Conservation (phyloP, 2,329 filamentous ascomycete species). For the Reticulascus tulasneorum region DNA sequence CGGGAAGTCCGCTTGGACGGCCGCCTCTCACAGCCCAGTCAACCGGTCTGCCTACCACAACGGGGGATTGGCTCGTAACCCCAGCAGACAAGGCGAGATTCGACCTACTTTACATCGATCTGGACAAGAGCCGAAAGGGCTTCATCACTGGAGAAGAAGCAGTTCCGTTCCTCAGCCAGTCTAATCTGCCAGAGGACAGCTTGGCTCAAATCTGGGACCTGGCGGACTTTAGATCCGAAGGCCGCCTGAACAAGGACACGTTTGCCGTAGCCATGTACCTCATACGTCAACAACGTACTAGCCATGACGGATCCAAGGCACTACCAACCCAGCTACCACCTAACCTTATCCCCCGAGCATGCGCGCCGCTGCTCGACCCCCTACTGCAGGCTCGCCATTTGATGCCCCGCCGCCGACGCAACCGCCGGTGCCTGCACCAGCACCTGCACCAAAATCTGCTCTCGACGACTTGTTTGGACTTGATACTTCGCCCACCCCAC, state of each 20-base stretch:
- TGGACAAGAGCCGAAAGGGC: constrained; percentile 78
- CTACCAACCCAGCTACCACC: constrained; percentile 75
- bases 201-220: constrained; percentile 97
- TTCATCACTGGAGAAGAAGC: constrained; percentile 92
- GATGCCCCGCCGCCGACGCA: constrained; percentile 34
- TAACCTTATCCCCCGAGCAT: constrained; percentile 80
- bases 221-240: constrained; percentile 87
- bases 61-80: constrained; percentile 85
- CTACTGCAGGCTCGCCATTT: constrained; percentile 51
- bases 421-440: constrained; percentile 28
- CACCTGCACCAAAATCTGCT: constrained; percentile 67
- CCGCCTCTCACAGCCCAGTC: constrained; percentile 42
- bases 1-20: constrained; percentile 54
- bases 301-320: constrained; percentile 54
- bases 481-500: constrained; percentile 51
- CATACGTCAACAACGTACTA: constrained; percentile 82
- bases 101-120: constrained; percentile 76
- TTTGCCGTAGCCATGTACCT: constrained; percentile 98
- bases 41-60: constrained; percentile 25
- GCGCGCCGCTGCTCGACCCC: constrained; percentile 56
- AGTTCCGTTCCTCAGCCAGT: constrained; percentile 90
- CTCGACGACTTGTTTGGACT: constrained; percentile 92
- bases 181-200: constrained; percentile 80
- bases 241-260: constrained; percentile 79
- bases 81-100: constrained; percentile 83